A percentile compares a stretch with the other conserved stretches of the same genome.
Conservation (phyloP, 2,329 filamentous ascomycete genomes). For the Fonsecaea erecta region DNA sequence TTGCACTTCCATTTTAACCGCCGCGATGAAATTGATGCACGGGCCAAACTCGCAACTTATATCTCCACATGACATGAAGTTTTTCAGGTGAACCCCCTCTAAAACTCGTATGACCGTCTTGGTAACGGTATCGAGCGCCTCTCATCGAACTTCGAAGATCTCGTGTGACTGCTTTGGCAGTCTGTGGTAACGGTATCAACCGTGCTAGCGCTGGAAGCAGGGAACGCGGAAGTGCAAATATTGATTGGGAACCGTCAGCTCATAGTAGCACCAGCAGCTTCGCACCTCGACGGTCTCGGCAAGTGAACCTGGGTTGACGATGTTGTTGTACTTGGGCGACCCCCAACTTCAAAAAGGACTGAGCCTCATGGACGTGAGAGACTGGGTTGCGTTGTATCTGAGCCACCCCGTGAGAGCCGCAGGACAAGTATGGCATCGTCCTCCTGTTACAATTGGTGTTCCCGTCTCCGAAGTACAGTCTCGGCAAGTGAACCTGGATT, state of each 20-base stretch:
- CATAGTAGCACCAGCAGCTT: constrained; percentile 94
- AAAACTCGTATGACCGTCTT: too few species aligned
- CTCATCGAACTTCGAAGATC: too few species aligned
- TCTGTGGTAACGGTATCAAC: too few species aligned
- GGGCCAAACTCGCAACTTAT: too few species aligned
- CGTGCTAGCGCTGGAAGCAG: constrained; percentile 97
- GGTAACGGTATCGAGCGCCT: too few species aligned
- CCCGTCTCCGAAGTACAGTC: constrained; percentile 20
- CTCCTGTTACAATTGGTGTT: constrained; percentile 37
- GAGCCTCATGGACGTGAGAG: constrained; percentile 19
- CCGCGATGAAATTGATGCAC: too few species aligned
- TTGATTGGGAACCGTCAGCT: constrained; percentile 86
- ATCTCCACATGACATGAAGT: too few species aligned
- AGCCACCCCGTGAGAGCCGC: constrained; percentile 42
- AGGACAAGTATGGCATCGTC: constrained; percentile 44
- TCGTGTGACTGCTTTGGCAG: too few species aligned
- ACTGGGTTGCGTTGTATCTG: constrained; percentile 14
- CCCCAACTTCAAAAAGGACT: constrained; percentile 29
- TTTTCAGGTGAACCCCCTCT: too few species aligned
- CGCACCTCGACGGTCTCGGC: constrained; percentile 54
- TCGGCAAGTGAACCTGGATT: too few species aligned
- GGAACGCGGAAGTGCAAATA: constrained; percentile 74
- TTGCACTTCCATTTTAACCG: too few species aligned
- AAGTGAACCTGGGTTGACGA: not conserved
- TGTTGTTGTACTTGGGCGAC: constrained; percentile 11